Base-by-base conservation (phyloP, 1,284 basidiomycete species). In the Rhodotorula sp. region DNA sequence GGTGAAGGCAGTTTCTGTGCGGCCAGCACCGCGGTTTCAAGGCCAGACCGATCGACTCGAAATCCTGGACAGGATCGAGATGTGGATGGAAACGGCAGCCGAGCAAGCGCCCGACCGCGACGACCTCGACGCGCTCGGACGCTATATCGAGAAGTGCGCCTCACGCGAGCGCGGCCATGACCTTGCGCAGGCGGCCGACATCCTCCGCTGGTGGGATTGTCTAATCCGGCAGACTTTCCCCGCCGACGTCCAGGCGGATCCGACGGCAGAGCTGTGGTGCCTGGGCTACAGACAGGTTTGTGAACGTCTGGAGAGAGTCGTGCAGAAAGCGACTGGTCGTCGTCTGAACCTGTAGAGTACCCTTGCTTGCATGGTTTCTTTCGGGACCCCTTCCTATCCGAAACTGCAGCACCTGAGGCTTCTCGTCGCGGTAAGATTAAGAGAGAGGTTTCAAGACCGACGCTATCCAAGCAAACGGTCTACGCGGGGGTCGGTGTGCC, bases 141-240 rank as follows among this genome's bases (percentile, higher is more conserved):
- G 85, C 67, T 94, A 88, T 78, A 80, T 94, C 58, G 83, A 88
- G 62, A 86, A 87, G 75, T 88, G 86, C 71, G 87, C 83, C 4
- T 74, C 77, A 52, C 76, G 79, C 64, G 85, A 84, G 67, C 85
- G 85, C 6, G 87, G 90, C 76, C 84, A 84, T 21, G 89, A 90
- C 0, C 80, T 91, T 58, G 88, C 90, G 80, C 86, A 86, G 72
- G 89, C 87, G 51, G 80, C 89, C 5, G 85, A 85, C 43, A 86
- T 91, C 31, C 83, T 92, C 83, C 88, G 86, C 78, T 93, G 90
- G 88, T 93, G 92, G 91, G 77, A 74, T 60, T 71, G 74, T 6
- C 62, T 82, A 26, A 34, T 74, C 79, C 64, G 71, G 67, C 62
- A 78, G 79, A 63, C 78, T 71, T 57, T 78, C 59, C 72, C 72